Conservation (phyloP, 805 yeast genomes). For the Danielozyma ontarioensis region DNA sequence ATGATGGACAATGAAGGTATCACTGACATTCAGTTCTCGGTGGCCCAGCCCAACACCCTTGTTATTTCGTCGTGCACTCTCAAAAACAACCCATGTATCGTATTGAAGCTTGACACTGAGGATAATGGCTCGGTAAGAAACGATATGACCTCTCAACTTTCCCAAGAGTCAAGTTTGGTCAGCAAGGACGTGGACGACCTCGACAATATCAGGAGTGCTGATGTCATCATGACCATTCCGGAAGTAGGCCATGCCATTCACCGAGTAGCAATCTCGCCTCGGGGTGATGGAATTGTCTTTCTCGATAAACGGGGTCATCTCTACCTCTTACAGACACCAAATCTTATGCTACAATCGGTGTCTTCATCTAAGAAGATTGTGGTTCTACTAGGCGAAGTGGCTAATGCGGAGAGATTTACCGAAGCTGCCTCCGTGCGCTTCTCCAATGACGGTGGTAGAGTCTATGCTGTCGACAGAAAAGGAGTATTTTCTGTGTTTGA, state of each 20-base stretch:
- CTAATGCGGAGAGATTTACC: conserved; percentile 63
- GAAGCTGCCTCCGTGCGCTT: conserved; percentile 79
- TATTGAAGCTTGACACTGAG: conserved; percentile 36
- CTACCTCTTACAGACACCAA: conserved; percentile 61
- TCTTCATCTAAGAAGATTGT: conserved; percentile 39
- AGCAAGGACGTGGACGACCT: conserved; percentile 16
- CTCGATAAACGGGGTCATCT: conserved; percentile 75
- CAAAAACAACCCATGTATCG: conserved; percentile 26
- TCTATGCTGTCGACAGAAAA: conserved; percentile 73
- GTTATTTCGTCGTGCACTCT: conserved; percentile 35
- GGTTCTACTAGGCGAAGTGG: conserved; percentile 70
- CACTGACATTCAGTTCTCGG: conserved; percentile 64
- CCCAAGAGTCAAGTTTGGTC: conserved; percentile 7
- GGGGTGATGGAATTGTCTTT: conserved; percentile 82
- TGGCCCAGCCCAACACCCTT: conserved; percentile 27
- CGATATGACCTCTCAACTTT: conserved; percentile 12
- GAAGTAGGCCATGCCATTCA: conserved; percentile 83
- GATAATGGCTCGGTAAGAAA: conserved; percentile 38
- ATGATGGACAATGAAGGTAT: conserved; percentile 82
- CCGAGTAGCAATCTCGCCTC: conserved; percentile 67
- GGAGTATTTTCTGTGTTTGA: conserved; percentile 78
- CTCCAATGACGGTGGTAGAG: conserved; percentile 75
- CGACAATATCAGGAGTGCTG: conserved; percentile 22
- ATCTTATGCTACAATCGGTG: conserved; percentile 17
- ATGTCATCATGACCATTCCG: conserved; percentile 49